A percentile compares a stretch with the other conserved stretches of the same genome.
Conservation (phyloP, 495 filamentous ascomycete species). For the Xylaria acuta region DNA sequence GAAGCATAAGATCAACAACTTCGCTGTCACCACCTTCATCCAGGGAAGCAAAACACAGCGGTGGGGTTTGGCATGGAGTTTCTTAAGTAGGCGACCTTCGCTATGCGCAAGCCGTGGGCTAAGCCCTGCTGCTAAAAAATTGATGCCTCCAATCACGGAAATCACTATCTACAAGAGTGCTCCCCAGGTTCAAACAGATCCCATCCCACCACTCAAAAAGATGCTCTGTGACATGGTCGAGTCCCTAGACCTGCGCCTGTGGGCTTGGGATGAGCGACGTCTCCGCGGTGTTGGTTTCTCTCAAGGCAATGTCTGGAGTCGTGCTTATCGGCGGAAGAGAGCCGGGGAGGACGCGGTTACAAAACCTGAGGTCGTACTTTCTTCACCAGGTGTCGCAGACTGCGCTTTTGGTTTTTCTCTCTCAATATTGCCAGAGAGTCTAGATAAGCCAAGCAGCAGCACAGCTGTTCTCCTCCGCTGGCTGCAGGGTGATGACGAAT, state of each 20-base stretch:
- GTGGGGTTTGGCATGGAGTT: conserved; percentile 93
- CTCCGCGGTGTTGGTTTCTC: conserved; percentile 46
- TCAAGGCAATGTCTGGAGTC: conserved; percentile 58
- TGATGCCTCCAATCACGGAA: conserved; percentile 54
- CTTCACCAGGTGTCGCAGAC: conserved; percentile 11
- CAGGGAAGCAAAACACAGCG: conserved; percentile 81
- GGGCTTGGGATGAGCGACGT: conserved; percentile 47
- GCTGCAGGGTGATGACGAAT: conserved; percentile 75
- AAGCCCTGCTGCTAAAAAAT: conserved; percentile 60
- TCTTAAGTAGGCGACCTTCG: conserved; percentile 67
- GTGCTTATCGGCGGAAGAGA: conserved; percentile 51
- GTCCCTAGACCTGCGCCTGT: conserved; percentile 67
- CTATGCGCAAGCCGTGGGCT: conserved; percentile 65
- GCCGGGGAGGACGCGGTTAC: conserved; percentile 51
- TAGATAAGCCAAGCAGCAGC: conserved; percentile 22
- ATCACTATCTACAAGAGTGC: conserved; percentile 33
- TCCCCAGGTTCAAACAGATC: conserved; percentile 50
- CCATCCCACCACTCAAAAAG: conserved; percentile 57
- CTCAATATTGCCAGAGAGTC: conserved; percentile 18
- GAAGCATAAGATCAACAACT: conserved; percentile 70
- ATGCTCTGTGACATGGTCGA: conserved; percentile 52
- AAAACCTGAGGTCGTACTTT: conserved; percentile 34
- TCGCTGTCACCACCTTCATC: conserved; percentile 79
- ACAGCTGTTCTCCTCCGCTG: conserved; percentile 65
- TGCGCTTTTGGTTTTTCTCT: conserved; percentile 56